Conservation (phyloP, 805 yeast species). For the Blastobotrys mokoenaii region DNA sequence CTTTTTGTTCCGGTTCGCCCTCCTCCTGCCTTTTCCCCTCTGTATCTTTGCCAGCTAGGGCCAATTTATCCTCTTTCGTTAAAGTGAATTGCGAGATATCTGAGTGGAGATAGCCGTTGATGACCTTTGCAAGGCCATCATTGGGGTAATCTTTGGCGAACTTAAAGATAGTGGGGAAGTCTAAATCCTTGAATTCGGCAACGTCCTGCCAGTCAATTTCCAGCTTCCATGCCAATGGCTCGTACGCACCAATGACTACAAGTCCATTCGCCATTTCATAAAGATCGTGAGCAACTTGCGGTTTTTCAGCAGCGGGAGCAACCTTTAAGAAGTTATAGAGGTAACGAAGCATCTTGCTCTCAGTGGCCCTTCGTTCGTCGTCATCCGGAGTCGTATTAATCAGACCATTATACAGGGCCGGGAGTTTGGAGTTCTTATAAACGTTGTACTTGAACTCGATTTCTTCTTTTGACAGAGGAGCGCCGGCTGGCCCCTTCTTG, state of each 20-base stretch:
- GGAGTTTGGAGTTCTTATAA: constrained; percentile 44
- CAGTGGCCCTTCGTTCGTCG: constrained; percentile 44
- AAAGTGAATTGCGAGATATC: constrained; percentile 52
- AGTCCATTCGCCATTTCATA: constrained; percentile 58
- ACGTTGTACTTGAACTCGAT: constrained; percentile 33
- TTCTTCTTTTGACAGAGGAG: constrained; percentile 5
- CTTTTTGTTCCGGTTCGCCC: constrained; percentile 3
- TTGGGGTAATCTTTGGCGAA: constrained; percentile 50
- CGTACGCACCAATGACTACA: constrained; percentile 56
- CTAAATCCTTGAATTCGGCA: constrained; percentile 40
- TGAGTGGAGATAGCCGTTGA: constrained; percentile 58
- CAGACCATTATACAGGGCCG: constrained; percentile 43
- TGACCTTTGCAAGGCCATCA: constrained; percentile 52
- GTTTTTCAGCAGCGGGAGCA: constrained; percentile 40
- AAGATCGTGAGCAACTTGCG: constrained; percentile 34
- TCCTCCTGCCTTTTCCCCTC: no score
- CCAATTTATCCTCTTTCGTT: no score
- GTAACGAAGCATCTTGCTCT: constrained; percentile 52
- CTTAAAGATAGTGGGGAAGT: constrained; percentile 37
- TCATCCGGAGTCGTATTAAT: constrained; percentile 59
- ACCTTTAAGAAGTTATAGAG: constrained; percentile 45
- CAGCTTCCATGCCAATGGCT: constrained; percentile 60
- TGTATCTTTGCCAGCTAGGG: constrained; percentile 16
- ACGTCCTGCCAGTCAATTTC: constrained; percentile 70
- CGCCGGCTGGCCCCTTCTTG: no score